Evolutionary conservation across 2,329 filamentous ascomycete genomes (phyloP), one percentile per base, ranked within the genome.

Genomic region (Zasmidium angulare): DNA sequence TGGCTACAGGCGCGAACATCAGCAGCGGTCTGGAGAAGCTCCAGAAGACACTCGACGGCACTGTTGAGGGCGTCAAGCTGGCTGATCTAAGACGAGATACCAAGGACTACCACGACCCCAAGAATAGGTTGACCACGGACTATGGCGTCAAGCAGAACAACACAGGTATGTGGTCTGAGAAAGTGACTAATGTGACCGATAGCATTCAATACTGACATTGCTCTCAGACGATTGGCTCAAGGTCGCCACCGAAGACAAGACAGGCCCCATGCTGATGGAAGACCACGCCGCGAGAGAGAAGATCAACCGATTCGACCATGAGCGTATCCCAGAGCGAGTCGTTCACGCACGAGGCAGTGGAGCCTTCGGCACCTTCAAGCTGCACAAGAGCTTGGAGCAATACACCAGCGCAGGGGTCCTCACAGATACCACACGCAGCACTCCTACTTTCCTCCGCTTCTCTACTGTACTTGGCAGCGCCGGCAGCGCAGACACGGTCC

Each of bases 401-500:
- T 82, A 89, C 26, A 86, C 86, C 3, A 79, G 77, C 29, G 88
- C 88, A 0, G 82, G 81, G 3, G 79, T 90, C 2, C 75, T 91
- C 49, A 90, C 84, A 1, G 88, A 90, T 62, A 90, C 86, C 0
- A 84, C 83, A 0, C 82, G 86, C 26, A 83, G 81, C 31, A 91
- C 89, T 0, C 86, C 82, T 0, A 78, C 90, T 1, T 90, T 91
- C 69, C 69, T 89, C 17, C 86, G 90, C 0, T 93, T 95, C 73
- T 93, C 89, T 0, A 93, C 90, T 1, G 89, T 92, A 10, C 84
- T 86, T 20, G 0, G 90, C 91, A 90, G 86, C 70, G 82, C 86
- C 31, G 90, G 90, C 12, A 90, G 87, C 53, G 88, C 89, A 4
- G 90, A 95, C 71, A 93, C 89, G 0, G 90, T 92, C 1, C 84